Conservation (phyloP, 192 early-diverging fungal species). For the Podila clonocystis region DNA sequence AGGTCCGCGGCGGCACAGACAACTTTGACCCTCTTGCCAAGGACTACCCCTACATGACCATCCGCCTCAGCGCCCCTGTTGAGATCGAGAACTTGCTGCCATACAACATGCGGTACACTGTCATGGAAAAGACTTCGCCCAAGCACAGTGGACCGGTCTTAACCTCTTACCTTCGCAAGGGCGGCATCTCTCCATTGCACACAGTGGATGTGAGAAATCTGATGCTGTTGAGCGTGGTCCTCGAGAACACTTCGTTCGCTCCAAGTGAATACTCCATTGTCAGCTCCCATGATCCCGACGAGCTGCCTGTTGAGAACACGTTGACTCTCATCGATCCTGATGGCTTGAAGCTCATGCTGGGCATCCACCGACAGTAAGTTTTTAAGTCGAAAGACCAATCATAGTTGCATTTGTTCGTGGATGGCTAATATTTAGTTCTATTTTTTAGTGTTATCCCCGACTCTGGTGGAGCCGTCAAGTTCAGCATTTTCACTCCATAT, state of each 20-base stretch:
- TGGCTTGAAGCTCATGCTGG: constrained; percentile 69
- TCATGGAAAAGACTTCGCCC: constrained; percentile 77
- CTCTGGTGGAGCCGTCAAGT: constrained; percentile 78
- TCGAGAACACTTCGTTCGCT: constrained; percentile 80
- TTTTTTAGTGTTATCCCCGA: constrained; percentile 65
- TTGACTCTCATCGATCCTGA: constrained; percentile 74
- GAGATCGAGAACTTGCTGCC: constrained; percentile 97
- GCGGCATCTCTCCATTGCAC: constrained; percentile 81
- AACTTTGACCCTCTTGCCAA: constrained; percentile 58
- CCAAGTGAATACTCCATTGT: constrained; percentile 88
- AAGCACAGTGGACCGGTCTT: constrained; percentile 66
- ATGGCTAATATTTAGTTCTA: not conserved
- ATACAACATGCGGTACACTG: constrained; percentile 81
- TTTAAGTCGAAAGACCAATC: not conserved
- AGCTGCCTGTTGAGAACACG: constrained; percentile 78
- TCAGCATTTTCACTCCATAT: constrained; percentile 94
- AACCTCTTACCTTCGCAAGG: constrained; percentile 70
- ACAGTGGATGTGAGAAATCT: constrained; percentile 86
- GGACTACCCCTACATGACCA: constrained; percentile 82
- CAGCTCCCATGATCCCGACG: constrained; percentile 81
- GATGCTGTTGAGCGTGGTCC: constrained; percentile 76
- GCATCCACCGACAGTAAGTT: constrained; percentile 67
- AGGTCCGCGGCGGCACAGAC: constrained; percentile 66
- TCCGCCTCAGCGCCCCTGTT: constrained; percentile 79
- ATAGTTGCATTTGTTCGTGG: not conserved